Base-by-base conservation (phyloP, 768 basidiomycete genomes). In the Hericium rajendrae region DNA sequence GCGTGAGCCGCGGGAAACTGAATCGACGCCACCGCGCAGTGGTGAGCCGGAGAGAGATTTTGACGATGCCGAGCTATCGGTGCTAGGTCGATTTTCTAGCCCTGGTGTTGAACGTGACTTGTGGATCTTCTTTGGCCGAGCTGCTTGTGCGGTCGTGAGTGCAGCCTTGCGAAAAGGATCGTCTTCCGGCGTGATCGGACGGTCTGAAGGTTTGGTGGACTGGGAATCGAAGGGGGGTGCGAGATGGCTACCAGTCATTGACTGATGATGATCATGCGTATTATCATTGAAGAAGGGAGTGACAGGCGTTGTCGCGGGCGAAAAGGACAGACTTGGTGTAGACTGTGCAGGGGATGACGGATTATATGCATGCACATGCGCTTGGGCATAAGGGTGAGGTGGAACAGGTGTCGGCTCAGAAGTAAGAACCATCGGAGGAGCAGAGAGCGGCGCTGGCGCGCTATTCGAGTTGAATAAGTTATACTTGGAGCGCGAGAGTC, bases 111-210 rank as follows among this genome's bases (percentile, higher is more conserved):
- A 49, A 53, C 49, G 43, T 12, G 56, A 60, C 12, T 39, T 26
- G 9, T 5, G 16, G 4, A 38, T 10, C 13, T 55, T 48, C 20
- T 26, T 49, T 20, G 43, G 43, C 51, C 39, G 16, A n/a, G 16
- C 52, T 51, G 15, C 18, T 20, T 51, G 48, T 5, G 38, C 48
- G 18, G n/a, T 24, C 16, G 13, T 16, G 2, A 55, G 16, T 16
- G 56, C 61, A 39, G 57, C 61, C 20, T 60, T 62, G 39, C 61
- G 61, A 53, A 62, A 62, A 15, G 61, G 61, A 48, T 62, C 61
- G 16, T 60, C 49, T 18, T 62, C 61, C 28, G 61, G 59, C 4
- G 61, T 60, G 13, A 60, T 57, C 3, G 53, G 56, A 50, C 61
- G 59, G 15, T 51, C 59, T 16, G 51, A 48, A 4, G 11, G 12